These are phyloP conservation scores for Sisymbrium altissimum DNA, from an alignment of 345 rosid species.

Conservation along the genomic window DNA sequence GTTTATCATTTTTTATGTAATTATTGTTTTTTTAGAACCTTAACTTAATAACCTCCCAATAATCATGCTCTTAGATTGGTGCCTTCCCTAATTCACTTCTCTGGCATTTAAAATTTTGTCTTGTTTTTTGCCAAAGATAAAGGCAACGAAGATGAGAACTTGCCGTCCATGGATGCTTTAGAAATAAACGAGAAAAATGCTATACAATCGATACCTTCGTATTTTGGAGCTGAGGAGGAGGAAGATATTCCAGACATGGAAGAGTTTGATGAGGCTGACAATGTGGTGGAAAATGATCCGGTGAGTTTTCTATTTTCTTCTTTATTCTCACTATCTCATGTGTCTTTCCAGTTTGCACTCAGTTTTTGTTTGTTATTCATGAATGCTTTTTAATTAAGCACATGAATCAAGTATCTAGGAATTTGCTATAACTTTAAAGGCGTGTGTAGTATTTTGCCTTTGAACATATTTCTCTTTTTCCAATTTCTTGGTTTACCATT, in stretches of 20 bases:
- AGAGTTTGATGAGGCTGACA: conserved; percentile 75
- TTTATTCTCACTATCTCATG: neutral
- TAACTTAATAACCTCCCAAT: no score
- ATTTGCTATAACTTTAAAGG: neutral
- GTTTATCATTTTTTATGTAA: no score
- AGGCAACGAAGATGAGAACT: conserved; percentile 65
- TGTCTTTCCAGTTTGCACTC: neutral
- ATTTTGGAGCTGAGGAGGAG: conserved; percentile 82
- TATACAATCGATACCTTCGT: conserved; percentile 68
- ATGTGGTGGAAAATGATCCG: conserved; percentile 65
- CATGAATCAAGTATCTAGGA: conserved; percentile 4
- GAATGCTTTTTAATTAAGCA: neutral
- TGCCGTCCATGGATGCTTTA: conserved; percentile 85
- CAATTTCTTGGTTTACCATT: neutral
- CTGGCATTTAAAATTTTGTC: neutral
- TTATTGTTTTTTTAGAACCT: no score
- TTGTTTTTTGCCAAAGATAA: conserved; percentile 41
- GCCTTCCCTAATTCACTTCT: neutral
- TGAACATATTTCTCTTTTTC: neutral
- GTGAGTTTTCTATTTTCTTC: conserved; percentile 36
- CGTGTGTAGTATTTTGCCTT: neutral
- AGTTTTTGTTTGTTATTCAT: neutral
- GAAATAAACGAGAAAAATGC: conserved; percentile 53
- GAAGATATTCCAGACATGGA: conserved; percentile 97
- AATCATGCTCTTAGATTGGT: no score